Percentiles rank a stretch among this genome's conserved stretches.
Evolutionary conservation across 768 basidiomycete genomes (phyloP).

Genomic region (Leccinum obscurum): DNA sequence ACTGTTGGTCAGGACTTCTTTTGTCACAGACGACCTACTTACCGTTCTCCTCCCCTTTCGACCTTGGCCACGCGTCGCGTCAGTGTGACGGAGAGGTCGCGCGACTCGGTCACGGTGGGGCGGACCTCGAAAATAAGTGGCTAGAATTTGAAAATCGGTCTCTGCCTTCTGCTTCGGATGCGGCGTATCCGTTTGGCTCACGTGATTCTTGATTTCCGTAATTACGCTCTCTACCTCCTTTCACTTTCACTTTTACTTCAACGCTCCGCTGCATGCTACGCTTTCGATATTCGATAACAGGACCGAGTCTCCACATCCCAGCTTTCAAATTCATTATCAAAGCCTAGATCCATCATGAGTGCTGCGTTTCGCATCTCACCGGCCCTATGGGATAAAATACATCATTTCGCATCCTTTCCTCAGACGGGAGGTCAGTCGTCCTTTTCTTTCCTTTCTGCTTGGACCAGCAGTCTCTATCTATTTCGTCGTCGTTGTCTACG

Average conservation of each 20-base stretch:
- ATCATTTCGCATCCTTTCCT: conserved; percentile 88
- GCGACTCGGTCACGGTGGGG: too few species aligned
- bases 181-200: background rate
- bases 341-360: conserved; percentile 31
- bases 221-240: background rate
- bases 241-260: background rate
- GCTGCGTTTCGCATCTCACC: conserved; percentile 68
- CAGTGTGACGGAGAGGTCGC: too few species aligned
- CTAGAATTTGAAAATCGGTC: too few species aligned
- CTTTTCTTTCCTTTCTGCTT: background rate
- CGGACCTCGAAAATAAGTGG: too few species aligned
- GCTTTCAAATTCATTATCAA: background rate
- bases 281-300: background rate
- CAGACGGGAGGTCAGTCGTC: conserved; percentile 78
- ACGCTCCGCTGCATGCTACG: conserved; percentile 9
- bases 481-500: background rate
- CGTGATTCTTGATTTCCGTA: background rate
- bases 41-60: too few species aligned
- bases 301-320: background rate
- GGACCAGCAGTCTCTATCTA: background rate
- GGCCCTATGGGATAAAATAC: conserved; percentile 85
- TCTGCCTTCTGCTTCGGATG: too few species aligned
- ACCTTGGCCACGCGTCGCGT: too few species aligned
- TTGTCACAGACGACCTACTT: too few species aligned
- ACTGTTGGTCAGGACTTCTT: too few species aligned